Evolutionary conservation across 805 yeast species (phyloP), one percentile per base, ranked within the genome.

Genomic region (Lipomyces orientalis): DNA sequence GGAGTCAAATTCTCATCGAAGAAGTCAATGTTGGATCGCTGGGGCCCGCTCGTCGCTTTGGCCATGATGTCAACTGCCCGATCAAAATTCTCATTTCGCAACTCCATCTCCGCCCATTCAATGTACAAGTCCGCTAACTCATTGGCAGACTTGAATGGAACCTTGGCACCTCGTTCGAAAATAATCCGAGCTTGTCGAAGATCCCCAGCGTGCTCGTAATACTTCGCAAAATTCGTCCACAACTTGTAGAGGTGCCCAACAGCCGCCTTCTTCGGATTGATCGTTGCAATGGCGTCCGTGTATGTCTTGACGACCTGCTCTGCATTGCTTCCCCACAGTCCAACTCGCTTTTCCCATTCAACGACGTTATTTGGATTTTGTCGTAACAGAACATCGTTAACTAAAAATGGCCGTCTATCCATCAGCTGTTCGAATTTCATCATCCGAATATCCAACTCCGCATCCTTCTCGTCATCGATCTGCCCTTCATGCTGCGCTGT

Each of bases 101-200:
- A 73, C 67, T 88, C 89, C 77, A 86, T 79, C 65, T 90, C 90
- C 5, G 89, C 82, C 97, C 97, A 93, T 19, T 83, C 84, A n/a
- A 86, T 79, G 85, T 92, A 90, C 6, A 93, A 76, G 2, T 83
- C 84, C 1, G 88, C 90, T 25, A 92, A 78, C 67, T 92, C 97
- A 29, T 85, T 85, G 0, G 86, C 78, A 16, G 82, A 78, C 33
- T 80, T 83, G 77, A 84, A 92, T 5, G 93, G 93, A 0, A 93
- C 93, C 64, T 87, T 86, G 0, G 86, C 80, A 0, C 94, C 88
- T 60, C 87, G 87, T 49, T 86, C 85, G 64, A 84, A 85, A 5
- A 93, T 84, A 19, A 84, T 80, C 69, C 90, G 78, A 0, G 93
- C 92, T 0, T 90, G 85, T 19, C 79, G 80, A 10, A 83, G 70